Evolutionary conservation across 805 yeast genomes (phyloP), one percentile per base, ranked within the genome.

Genomic region (Lipomyces kockii): DNA sequence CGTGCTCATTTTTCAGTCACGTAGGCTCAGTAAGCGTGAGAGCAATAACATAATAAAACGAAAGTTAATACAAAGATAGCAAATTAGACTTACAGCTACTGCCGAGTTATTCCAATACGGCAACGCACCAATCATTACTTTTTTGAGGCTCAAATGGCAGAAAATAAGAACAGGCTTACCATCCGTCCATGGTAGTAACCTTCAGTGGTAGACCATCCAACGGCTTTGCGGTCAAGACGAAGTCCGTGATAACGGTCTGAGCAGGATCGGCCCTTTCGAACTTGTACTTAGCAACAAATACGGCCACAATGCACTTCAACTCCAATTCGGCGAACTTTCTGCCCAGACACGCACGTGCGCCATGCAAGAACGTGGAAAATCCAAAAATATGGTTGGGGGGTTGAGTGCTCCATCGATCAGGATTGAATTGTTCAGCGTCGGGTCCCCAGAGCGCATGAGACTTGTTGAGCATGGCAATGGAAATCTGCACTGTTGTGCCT

Each of bases 341-440:
- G 20, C 71, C 71, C 39, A 68, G 43, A 57, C 71, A 68, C 3
- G 67, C 34, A 25, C 71, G 58, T 4, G 70, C 65, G 34, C 71
- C 71, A 17, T 65, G 67, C 32, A 65, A 49, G 46, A 68, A 66
- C 12, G 71, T 60, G 2, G 66, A 55, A 51, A 25, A 57, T 11
- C 69, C 69, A 54, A 63, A 68, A 14, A 59, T 60, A 14, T 43
- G n/a, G 12, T 56, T 60, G 12, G 65, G 34, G 32, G 25, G 29
- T 32, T 52, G 8, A 32, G 37, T 35, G 37, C 56, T 63, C 71
- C 71, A 66, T 20, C 71, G 57, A 43, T 66, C 69, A 5, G 71
- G 71, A 27, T 63, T 55, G 58, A 68, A 68, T 17, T 56, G 59
- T 22, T 57, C 61, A 20, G 68, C 67, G 32, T 63, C 69, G 17